Evolutionary conservation across 2,329 filamentous ascomycete species (phyloP).

Genomic region (Corniculantispora saksenae): DNA sequence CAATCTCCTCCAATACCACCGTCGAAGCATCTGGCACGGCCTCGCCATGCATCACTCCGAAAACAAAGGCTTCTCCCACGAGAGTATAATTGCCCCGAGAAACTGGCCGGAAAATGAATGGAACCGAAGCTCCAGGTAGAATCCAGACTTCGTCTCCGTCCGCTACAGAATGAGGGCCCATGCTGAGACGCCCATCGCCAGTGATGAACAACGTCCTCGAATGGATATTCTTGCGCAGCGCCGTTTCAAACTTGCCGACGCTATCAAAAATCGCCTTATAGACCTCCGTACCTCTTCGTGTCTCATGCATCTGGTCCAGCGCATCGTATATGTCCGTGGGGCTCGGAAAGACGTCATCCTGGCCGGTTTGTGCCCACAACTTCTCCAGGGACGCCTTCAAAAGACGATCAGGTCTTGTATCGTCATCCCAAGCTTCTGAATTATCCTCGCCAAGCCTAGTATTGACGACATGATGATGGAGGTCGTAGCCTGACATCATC

Average conservation of each 20-base stretch:
- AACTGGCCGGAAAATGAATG: not conserved
- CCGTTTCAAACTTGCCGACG: not conserved
- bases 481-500: not conserved
- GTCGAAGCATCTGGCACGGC: not conserved
- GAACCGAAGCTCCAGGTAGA: not conserved
- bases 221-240: not conserved
- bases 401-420: not conserved
- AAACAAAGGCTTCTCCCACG: not conserved
- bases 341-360: not conserved
- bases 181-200: not conserved
- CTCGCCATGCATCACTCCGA: not conserved
- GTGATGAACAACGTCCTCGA: not conserved
- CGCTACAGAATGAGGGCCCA: not conserved
- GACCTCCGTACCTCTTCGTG: not conserved
- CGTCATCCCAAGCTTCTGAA: not conserved
- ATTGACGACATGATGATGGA: not conserved
- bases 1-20: not conserved
- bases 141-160: not conserved
- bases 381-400: not conserved
- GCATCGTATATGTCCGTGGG: not conserved
- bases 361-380: not conserved
- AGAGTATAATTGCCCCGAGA: not conserved
- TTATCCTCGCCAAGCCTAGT: not conserved
- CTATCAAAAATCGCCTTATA: not conserved
- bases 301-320: not conserved